phyloP scores from a whole-genome alignment of 2,329 filamentous ascomycete genomes.

The Ramularia endophylla region DNA sequence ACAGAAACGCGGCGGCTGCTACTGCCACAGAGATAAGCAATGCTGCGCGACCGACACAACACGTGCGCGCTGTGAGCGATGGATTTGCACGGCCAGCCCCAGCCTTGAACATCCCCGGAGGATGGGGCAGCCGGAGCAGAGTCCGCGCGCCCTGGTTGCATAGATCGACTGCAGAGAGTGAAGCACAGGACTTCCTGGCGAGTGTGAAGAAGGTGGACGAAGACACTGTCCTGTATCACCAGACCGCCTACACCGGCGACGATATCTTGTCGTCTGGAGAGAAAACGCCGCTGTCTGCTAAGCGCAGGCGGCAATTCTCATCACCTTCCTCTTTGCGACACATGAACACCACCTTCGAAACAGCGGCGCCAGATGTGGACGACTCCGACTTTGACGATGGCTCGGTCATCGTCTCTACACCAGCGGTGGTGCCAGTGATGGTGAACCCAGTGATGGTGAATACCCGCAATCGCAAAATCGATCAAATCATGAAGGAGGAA shows the following conservation, averaged over 20 bases:
- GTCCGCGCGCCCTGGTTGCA: slow-evolving; percentile 37
- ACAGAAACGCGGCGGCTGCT: too few species aligned
- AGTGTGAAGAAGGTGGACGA: slow-evolving; percentile 9
- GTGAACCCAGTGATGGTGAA: too few species aligned
- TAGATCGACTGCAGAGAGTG: slow-evolving; percentile 21
- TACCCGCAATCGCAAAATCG: slow-evolving; percentile 30
- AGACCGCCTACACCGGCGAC: slow-evolving; percentile 28
- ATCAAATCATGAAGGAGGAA: slow-evolving; percentile 40
- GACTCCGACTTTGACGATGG: slow-evolving; percentile 41
- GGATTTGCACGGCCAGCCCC: slow-evolving; percentile 32
- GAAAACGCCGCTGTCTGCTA: slow-evolving; percentile 37
- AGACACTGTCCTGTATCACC: slow-evolving; percentile 17
- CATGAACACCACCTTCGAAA: slow-evolving; percentile 22
- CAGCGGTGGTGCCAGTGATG: too few species aligned
- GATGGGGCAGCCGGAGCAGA: slow-evolving; percentile 45
- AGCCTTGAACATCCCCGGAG: slow-evolving; percentile 38
- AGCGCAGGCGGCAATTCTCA: slow-evolving; percentile 11
- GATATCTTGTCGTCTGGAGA: slow-evolving; percentile 37
- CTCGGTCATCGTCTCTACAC: slow-evolving; percentile 45
- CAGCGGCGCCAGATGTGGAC: slow-evolving; percentile 23
- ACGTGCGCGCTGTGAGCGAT: slow-evolving; percentile 29
- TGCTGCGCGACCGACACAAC: slow-evolving; percentile 9
- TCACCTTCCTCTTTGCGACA: slow-evolving; percentile 21
- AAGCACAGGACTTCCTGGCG: slow-evolving; percentile 10
- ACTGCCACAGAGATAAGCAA: not conserved